These are phyloP conservation scores for Aureobasidium sp. DNA, from an alignment of 2,329 filamentous ascomycete species.

Conservation along the genomic window DNA sequence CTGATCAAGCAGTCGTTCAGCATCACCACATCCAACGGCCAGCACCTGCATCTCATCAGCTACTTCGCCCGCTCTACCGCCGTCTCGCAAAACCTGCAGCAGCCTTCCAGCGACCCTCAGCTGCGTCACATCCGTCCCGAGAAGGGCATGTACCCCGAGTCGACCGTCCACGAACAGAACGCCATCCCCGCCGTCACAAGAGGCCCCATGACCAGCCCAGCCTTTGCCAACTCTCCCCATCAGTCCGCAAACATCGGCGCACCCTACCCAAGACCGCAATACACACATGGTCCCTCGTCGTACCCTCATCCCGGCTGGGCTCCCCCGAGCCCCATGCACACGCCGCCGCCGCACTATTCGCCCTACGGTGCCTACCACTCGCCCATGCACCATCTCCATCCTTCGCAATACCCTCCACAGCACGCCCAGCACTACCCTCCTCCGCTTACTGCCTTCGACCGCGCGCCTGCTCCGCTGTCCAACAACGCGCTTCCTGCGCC, in stretches of 20 bases:
- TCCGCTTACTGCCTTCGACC: slow-evolving; percentile 29
- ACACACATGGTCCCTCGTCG: slow-evolving; percentile 34
- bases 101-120: slow-evolving; percentile 71
- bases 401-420: slow-evolving; percentile 24
- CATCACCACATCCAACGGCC: slow-evolving; percentile 82
- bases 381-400: slow-evolving; percentile 20
- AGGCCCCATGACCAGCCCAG: slow-evolving; percentile 55
- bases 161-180: slow-evolving; percentile 77
- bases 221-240: slow-evolving; percentile 45
- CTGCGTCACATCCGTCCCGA: slow-evolving; percentile 76
- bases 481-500: slow-evolving; percentile 32
- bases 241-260: slow-evolving; percentile 48
- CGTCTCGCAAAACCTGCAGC: slow-evolving; percentile 61
- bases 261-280: slow-evolving; percentile 31
- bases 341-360: slow-evolving; percentile 29
- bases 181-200: slow-evolving; percentile 74
- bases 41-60: slow-evolving; percentile 94
- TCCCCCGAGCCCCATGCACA: slow-evolving; percentile 36
- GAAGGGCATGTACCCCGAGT: slow-evolving; percentile 97
- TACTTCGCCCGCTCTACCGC: slow-evolving; percentile 83
- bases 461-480: slow-evolving; percentile 32
- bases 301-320: slow-evolving; percentile 30
- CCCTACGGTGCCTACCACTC: slow-evolving; percentile 26
- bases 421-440: slow-evolving; percentile 26
- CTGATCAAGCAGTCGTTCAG: slow-evolving; percentile 99